phyloP scores from a whole-genome alignment of 345 rosid species.

The Eutrema yunnanense region DNA sequence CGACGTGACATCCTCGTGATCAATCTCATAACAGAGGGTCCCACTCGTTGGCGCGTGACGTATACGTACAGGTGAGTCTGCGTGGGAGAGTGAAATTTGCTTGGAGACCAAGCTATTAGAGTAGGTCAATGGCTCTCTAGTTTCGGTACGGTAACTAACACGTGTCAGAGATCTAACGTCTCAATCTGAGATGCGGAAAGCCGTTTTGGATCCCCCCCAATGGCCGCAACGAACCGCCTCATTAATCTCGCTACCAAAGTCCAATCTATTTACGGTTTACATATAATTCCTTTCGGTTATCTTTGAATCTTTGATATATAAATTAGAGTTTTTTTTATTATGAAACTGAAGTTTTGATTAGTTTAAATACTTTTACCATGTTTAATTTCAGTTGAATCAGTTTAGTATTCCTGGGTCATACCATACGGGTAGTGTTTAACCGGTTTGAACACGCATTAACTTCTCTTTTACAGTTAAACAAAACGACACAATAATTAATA shows the following conservation, averaged over 20 bases:
- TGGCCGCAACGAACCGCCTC: conserved; percentile 6
- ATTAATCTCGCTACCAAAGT: not conserved
- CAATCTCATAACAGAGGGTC: not conserved
- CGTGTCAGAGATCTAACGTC: conserved; percentile 28
- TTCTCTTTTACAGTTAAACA: not conserved
- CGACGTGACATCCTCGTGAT: conserved; percentile 12
- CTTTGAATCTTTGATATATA: too few relatives aligned
- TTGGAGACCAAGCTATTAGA: conserved; percentile 29
- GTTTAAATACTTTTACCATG: too few relatives aligned
- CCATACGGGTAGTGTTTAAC: not conserved
- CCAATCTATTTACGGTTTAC: not conserved
- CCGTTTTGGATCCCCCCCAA: conserved; percentile 18
- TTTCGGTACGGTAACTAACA: conserved; percentile 24
- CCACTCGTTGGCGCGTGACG: not conserved
- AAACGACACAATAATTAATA: not conserved
- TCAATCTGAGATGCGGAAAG: conserved; percentile 24
- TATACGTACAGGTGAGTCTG: not conserved
- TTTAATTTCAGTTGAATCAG: not conserved
- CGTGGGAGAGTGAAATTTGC: not conserved
- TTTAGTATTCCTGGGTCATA: not conserved
- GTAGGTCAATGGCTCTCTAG: conserved; percentile 4
- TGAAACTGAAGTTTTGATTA: too few relatives aligned
- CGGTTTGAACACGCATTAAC: conserved; percentile 2
- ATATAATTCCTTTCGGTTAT: not conserved
- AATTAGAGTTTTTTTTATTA: too few relatives aligned